Conservation (phyloP, 768 basidiomycete species). For the Russula earlei region DNA sequence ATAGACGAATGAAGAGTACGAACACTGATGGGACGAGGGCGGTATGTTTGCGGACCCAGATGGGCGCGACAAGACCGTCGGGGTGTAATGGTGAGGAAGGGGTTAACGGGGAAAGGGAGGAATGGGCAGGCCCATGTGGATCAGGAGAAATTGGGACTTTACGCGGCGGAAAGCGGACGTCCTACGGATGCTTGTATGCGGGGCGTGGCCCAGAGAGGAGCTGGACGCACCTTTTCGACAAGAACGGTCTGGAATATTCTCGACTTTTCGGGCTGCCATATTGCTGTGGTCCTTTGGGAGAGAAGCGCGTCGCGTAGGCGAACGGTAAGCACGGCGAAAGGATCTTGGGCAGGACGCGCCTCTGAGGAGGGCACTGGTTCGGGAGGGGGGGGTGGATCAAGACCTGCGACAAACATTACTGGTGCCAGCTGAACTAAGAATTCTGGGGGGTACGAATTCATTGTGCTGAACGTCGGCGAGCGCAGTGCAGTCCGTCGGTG, state of each 20-base stretch:
- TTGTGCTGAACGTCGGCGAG: conserved; percentile 24
- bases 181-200: conserved; percentile 27
- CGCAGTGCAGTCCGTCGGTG: neutral
- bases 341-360: conserved; percentile 37
- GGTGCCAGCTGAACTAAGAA: conserved; percentile 83
- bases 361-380: conserved; percentile 18
- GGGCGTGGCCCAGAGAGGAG: neutral
- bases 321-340: conserved; percentile 47
- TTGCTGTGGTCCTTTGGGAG: conserved; percentile 48
- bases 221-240: conserved; percentile 56
- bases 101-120: conserved; percentile 88
- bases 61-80: conserved; percentile 92
- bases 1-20: conserved; percentile 81
- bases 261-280: conserved; percentile 65
- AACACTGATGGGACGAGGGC: conserved; percentile 88
- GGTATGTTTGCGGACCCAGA: conserved; percentile 96
- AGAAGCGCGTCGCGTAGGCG: conserved; percentile 65
- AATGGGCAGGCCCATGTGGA: conserved; percentile 51
- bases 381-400: conserved; percentile 33
- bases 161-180: conserved; percentile 78
- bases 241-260: conserved; percentile 76
- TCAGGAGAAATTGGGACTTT: conserved; percentile 57
- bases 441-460: conserved; percentile 93
- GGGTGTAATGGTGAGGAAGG: conserved; percentile 85
- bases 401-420: conserved; percentile 90